Percentiles rank a stretch among this genome's conserved stretches.
Conservation (phyloP, 306 rosid genomes). For the Clitoria ternatea region DNA sequence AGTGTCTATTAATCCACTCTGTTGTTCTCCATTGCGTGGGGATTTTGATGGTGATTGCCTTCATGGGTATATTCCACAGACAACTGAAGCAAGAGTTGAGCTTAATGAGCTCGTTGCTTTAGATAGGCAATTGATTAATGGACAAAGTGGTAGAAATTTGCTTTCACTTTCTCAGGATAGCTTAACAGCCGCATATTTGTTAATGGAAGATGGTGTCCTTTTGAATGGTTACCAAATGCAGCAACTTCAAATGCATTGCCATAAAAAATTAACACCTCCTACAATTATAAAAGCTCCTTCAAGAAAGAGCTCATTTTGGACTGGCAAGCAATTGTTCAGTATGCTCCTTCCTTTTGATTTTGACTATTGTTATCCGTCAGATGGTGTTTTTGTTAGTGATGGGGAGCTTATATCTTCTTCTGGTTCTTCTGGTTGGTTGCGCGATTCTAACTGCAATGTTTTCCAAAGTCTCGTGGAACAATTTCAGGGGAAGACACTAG, state of each 20-base stretch:
- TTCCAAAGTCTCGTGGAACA: conserved; percentile 57
- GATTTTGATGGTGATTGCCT: conserved; percentile 99
- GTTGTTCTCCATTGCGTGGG: conserved; percentile 92
- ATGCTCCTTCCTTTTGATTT: conserved; percentile 70
- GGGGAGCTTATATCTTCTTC: conserved; percentile 78
- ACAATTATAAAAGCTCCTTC: conserved; percentile 62
- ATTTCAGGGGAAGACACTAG: conserved; percentile 44
- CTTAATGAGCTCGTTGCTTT: conserved; percentile 78
- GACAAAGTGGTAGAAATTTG: conserved; percentile 84
- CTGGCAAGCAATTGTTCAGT: conserved; percentile 82
- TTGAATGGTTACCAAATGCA: conserved; percentile 67
- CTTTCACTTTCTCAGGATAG: conserved; percentile 91
- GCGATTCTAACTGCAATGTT: conserved; percentile 55
- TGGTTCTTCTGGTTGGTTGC: conserved; percentile 76
- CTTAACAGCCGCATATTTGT: conserved; percentile 75
- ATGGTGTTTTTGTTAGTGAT: conserved; percentile 39
- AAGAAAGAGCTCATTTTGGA: conserved; percentile 49
- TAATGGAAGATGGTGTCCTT: conserved; percentile 55
- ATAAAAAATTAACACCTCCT: conserved; percentile 36
- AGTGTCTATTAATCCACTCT: conserved; percentile 75
- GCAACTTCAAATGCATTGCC: conserved; percentile 71
- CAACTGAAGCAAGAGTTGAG: conserved; percentile 72
- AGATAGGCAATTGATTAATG: conserved; percentile 71
- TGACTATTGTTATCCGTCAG: conserved; percentile 49
- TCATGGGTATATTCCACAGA: conserved; percentile 90